phyloP scores from a whole-genome alignment of 805 yeast species.

The Kuraishia borneana region DNA sequence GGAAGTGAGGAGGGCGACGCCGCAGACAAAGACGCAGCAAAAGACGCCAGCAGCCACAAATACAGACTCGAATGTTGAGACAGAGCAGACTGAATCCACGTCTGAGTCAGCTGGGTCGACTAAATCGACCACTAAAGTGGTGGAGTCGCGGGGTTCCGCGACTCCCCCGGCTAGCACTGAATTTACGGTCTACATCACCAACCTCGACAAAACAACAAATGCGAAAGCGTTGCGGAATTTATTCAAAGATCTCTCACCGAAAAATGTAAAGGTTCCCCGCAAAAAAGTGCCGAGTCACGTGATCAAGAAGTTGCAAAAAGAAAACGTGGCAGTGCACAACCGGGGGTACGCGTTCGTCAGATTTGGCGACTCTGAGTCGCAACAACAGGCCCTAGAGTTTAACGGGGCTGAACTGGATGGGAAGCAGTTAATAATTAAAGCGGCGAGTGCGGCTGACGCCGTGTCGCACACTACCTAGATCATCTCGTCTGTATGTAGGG shows the following conservation, averaged over 20 bases:
- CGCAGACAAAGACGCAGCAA: constrained; percentile 9
- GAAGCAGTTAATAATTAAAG: too few species aligned
- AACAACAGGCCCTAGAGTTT: constrained; percentile 42
- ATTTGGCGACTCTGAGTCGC: constrained; percentile 33
- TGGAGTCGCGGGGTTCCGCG: too few species aligned
- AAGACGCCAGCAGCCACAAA: constrained; percentile 10
- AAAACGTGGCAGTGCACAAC: constrained; percentile 36
- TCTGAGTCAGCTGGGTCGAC: constrained; percentile 38
- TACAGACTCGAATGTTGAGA: constrained; percentile 1
- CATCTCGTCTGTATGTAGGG: too few species aligned
- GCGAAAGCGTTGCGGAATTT: constrained; percentile 31
- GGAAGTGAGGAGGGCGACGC: constrained; percentile 4
- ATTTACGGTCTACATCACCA: constrained; percentile 51
- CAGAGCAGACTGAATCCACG: constrained; percentile 10
- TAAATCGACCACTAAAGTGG: too few species aligned
- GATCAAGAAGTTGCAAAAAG: constrained; percentile 29
- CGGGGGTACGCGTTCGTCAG: constrained; percentile 60
- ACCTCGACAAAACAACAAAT: constrained; percentile 41
- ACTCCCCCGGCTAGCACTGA: too few species aligned
- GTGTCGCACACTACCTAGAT: too few species aligned
- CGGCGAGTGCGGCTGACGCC: too few species aligned
- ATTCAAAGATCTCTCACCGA: constrained; percentile 38
- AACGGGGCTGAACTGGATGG: constrained; percentile 60
- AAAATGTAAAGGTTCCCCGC: constrained; percentile 49
- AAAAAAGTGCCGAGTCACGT: constrained; percentile 32